These are phyloP conservation scores for Raphanus raphanistrum DNA, from an alignment of 345 rosid species.

Conservation along the genomic window DNA sequence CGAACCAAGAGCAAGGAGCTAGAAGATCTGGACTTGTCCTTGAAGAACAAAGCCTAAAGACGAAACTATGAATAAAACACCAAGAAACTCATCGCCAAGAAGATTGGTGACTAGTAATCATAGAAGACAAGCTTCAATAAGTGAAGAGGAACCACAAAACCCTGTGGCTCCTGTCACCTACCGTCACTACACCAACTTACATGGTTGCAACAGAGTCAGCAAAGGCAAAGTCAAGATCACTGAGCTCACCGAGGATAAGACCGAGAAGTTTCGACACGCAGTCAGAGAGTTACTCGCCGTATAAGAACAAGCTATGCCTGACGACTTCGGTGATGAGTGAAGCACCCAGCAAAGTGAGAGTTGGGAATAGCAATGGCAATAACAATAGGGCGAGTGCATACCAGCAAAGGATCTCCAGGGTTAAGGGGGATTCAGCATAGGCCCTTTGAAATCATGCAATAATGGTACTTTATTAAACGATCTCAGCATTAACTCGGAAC, in stretches of 20 bases:
- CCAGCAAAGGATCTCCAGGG: constrained; percentile 83
- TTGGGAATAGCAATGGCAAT: not conserved
- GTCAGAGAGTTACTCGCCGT: constrained; percentile 81
- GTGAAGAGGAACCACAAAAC: constrained; percentile 58
- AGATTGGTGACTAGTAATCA: constrained; percentile 49
- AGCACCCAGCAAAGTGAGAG: constrained; percentile 44
- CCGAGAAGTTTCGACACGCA: constrained; percentile 65
- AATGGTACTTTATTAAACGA: constrained; percentile 40
- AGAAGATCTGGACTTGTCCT: constrained; percentile 74
- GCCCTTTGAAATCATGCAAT: constrained; percentile 53
- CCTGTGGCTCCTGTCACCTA: not conserved
- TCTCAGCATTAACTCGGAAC: constrained; percentile 58
- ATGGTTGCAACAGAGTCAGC: constrained; percentile 96
- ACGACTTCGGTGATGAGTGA: constrained; percentile 49
- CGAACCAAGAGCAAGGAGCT: constrained; percentile 66
- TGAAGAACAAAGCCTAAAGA: constrained; percentile 44
- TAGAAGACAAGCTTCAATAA: constrained; percentile 59
- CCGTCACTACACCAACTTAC: constrained; percentile 58
- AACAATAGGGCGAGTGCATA: constrained; percentile 42
- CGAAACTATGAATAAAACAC: constrained; percentile 41
- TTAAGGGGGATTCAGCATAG: constrained; percentile 51
- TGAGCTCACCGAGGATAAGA: constrained; percentile 74
- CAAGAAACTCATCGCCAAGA: constrained; percentile 46
- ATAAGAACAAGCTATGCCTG: constrained; percentile 60
- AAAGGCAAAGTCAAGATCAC: constrained; percentile 78